Percentiles rank a stretch among this genome's conserved stretches.
Conservation (phyloP, 495 filamentous ascomycete species). For the Neurospora sp. region DNA sequence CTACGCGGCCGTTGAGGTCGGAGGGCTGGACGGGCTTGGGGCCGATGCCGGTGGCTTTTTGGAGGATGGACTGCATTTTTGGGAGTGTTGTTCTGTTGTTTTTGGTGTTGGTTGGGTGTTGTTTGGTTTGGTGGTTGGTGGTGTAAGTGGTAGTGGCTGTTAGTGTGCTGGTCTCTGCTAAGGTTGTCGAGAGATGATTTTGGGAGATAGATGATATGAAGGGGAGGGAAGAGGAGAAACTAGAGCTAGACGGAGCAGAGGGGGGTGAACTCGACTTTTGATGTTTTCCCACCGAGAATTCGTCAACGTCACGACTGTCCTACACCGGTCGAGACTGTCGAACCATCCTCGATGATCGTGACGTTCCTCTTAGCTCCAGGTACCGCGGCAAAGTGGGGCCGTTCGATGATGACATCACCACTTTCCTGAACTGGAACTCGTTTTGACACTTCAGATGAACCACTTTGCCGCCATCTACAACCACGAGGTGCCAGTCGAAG, state of each 20-base stretch:
- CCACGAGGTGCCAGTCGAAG: background rate
- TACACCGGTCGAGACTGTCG: background rate
- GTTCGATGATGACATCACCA: background rate
- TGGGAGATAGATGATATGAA: background rate
- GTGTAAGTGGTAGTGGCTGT: background rate
- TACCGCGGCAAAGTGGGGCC: background rate
- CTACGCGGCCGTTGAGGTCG: slow-evolving; percentile 29
- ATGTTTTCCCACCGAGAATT: background rate
- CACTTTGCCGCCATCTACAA: background rate
- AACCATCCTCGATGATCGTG: background rate
- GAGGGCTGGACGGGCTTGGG: slow-evolving; percentile 16
- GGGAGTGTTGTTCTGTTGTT: background rate
- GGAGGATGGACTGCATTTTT: slow-evolving; percentile 19
- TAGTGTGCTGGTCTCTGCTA: background rate
- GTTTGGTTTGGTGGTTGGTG: background rate
- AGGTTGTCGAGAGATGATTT: background rate
- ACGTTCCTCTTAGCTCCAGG: background rate
- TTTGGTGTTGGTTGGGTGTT: background rate
- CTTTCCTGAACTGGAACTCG: background rate
- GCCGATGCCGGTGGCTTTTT: slow-evolving; percentile 16
- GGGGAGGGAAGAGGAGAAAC: background rate
- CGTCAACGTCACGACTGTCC: background rate
- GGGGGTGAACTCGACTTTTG: background rate
- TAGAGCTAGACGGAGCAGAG: too few relatives aligned
- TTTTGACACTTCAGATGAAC: background rate